Evolutionary conservation across 106 monocot genomes (phyloP), one percentile per base, ranked within the genome.

Genomic region (Dioscorea alata): DNA sequence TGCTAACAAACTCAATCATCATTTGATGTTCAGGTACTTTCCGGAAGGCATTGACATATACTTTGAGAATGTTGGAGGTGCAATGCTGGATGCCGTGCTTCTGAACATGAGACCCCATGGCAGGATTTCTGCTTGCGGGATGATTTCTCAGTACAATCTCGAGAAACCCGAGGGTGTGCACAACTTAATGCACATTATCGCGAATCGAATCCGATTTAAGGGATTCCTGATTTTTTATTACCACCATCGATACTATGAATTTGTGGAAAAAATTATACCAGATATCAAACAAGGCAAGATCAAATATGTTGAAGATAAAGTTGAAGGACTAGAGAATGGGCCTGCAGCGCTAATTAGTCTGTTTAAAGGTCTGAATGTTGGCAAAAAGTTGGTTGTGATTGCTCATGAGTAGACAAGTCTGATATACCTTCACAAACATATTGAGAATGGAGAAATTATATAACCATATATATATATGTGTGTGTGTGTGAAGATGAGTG

Each of bases 321-420:
- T 42, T 20, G 66, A 86, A 49, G 83, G 86, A 17, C 64, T 82
- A 2, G 86, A 86, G 59, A 83, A 66, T 5, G 86, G 70, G 14
- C 86, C 82, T 0, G 34, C 79, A 14, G 83, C 86, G 4, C 76
- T 86, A 12, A 63, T 83, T 4, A 79, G 83, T 5, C 73, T 86
- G 17, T 86, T 83, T 24, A 54, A 65, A 1, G 86, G 86, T 14
- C 69, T 58, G 13, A 83, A 86, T 42, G 73, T 83, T 0, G 86
- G 86, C 56, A 86, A 86, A 23, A 79, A 86, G 70, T 48, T 86
- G 8, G 86, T 86, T 4, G 62, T 59, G 7, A 10, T 85, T 28
- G 69, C 70, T 2, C 42, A 14, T 1, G 85, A 81, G 33, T 77
- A 57, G 66, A 15, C 42, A 6, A 42, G 28, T 28, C 28, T 28